Evolutionary conservation across 129 eudicot genomes (phyloP).

Genomic region (Chrysanthemum makinoi): DNA sequence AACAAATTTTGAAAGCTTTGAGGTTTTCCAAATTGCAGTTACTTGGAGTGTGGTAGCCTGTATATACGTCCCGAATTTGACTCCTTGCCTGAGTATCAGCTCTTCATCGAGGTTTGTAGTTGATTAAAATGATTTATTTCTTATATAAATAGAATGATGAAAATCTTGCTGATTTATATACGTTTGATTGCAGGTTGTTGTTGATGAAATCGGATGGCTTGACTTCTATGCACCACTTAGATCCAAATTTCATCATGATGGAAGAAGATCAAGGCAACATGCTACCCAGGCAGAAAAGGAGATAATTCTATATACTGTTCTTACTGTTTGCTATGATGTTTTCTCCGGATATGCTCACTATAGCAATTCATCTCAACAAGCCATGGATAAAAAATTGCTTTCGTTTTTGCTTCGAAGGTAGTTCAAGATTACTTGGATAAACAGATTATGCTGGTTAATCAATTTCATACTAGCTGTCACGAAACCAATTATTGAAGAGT

Average conservation of each 20-base stretch:
- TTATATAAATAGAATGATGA: background rate
- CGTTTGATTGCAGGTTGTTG: slow-evolving; percentile 52
- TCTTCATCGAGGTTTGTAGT: slow-evolving; percentile 69
- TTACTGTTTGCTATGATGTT: slow-evolving; percentile 68
- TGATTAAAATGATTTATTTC: background rate
- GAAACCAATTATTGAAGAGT: background rate
- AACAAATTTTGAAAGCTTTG: slow-evolving; percentile 1
- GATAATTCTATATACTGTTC: slow-evolving; percentile 56
- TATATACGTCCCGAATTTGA: slow-evolving; percentile 53
- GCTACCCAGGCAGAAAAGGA: slow-evolving; percentile 66
- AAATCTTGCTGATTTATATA: background rate
- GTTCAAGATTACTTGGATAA: slow-evolving; percentile 5
- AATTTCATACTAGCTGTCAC: background rate
- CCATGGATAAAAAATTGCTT: slow-evolving; percentile 49
- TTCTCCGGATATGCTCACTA: slow-evolving; percentile 72
- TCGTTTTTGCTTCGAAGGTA: slow-evolving; percentile 73
- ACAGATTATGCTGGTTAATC: background rate
- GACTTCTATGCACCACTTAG: slow-evolving; percentile 61
- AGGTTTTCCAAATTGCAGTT: slow-evolving; percentile 42
- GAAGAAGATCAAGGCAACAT: slow-evolving; percentile 52
- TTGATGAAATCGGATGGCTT: slow-evolving; percentile 85
- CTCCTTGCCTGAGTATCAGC: slow-evolving; percentile 67
- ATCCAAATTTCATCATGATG: slow-evolving; percentile 43
- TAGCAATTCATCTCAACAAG: slow-evolving; percentile 56
- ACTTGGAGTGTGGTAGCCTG: slow-evolving; percentile 80